These are phyloP conservation scores for Truncatella angustata DNA, from an alignment of 2,329 filamentous ascomycete genomes.

Conservation along the genomic window DNA sequence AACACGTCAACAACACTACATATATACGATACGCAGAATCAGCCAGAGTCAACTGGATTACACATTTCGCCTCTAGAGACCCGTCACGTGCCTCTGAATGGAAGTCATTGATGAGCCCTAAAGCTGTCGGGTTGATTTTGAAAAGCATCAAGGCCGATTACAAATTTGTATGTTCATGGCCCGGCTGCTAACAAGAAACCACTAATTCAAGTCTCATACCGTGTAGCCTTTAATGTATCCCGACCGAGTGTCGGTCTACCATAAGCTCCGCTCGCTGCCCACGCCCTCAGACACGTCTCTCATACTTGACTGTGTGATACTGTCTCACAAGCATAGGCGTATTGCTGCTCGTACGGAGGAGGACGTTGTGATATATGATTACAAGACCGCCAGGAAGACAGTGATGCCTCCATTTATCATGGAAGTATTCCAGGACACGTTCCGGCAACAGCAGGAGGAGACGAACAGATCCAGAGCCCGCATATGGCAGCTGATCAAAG, in stretches of 20 bases:
- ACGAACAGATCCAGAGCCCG: slow-evolving; percentile 48
- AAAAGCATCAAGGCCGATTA: slow-evolving; percentile 78
- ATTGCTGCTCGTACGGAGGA: slow-evolving; percentile 73
- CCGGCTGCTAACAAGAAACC: background rate
- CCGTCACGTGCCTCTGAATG: slow-evolving; percentile 61
- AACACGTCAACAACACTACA: slow-evolving; percentile 83
- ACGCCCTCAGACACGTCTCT: slow-evolving; percentile 45
- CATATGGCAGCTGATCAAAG: slow-evolving; percentile 55
- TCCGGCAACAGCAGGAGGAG: slow-evolving; percentile 59
- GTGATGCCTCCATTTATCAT: slow-evolving; percentile 60
- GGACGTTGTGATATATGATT: slow-evolving; percentile 79
- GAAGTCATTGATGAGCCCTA: slow-evolving; percentile 66
- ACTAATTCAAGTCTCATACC: background rate
- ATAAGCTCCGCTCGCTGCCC: slow-evolving; percentile 65
- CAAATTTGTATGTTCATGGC: slow-evolving; percentile 70
- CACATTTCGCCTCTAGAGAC: slow-evolving; percentile 66
- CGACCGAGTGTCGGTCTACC: slow-evolving; percentile 79
- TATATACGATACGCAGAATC: slow-evolving; percentile 85
- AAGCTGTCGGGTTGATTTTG: slow-evolving; percentile 70
- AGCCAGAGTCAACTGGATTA: slow-evolving; percentile 74
- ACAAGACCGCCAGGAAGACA: slow-evolving; percentile 55
- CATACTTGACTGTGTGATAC: slow-evolving; percentile 58
- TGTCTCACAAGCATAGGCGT: slow-evolving; percentile 74
- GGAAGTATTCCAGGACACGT: slow-evolving; percentile 57
- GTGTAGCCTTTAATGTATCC: slow-evolving; percentile 77